These are phyloP conservation scores for Rhododendron simsii DNA, from an alignment of 148 eudicot species.

Conservation along the genomic window DNA sequence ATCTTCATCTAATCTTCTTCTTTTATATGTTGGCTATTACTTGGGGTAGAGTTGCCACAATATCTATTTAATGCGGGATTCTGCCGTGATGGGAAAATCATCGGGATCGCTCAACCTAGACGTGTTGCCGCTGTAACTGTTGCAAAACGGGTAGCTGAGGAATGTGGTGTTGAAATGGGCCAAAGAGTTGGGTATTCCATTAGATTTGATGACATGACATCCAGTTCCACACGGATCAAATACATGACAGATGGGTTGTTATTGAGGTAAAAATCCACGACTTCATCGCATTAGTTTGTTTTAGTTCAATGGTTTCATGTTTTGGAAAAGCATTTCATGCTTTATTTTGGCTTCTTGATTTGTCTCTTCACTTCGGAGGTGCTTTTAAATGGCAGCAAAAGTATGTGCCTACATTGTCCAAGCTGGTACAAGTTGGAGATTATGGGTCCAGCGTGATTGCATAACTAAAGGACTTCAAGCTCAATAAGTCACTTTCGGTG, in stretches of 20 bases:
- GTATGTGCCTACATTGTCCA: not conserved
- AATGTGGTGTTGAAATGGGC: conserved; percentile 75
- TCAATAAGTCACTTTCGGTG: not conserved
- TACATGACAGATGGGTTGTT: conserved; percentile 97
- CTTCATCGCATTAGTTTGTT: not conserved
- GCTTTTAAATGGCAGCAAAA: not conserved
- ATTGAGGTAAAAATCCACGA: conserved; percentile 50
- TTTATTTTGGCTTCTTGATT: not conserved
- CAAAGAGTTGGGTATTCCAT: conserved; percentile 88
- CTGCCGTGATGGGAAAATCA: conserved; percentile 59
- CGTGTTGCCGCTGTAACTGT: conserved; percentile 95
- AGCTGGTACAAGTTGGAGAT: not conserved
- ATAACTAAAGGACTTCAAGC: not conserved
- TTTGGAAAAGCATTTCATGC: not conserved
- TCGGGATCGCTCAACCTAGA: conserved; percentile 96
- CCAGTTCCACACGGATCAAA: conserved; percentile 76
- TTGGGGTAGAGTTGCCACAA: conserved; percentile 67
- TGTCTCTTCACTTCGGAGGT: not conserved
- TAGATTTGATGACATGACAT: conserved; percentile 89
- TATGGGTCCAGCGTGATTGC: not conserved
- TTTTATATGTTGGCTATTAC: not conserved
- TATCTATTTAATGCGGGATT: conserved; percentile 69
- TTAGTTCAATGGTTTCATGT: not conserved
- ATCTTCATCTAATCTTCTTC: not conserved
- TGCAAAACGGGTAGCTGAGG: conserved; percentile 96